phyloP scores from a whole-genome alignment of 2,329 filamentous ascomycete species.

The Cercospora brassicicola region DNA sequence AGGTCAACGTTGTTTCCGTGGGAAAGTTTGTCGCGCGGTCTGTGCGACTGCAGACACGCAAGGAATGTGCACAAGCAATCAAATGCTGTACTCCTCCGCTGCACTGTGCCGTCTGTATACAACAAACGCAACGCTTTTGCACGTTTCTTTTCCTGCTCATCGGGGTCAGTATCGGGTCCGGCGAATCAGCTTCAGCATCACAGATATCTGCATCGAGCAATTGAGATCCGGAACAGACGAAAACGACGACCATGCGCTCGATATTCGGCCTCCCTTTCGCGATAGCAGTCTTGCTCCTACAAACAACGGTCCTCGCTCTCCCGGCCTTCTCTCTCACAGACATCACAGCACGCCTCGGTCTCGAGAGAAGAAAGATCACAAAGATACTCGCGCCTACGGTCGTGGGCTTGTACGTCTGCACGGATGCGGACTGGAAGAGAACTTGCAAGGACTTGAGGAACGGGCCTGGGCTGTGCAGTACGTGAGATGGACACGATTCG shows the following conservation, averaged over 20 bases:
- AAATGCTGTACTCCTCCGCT: background rate
- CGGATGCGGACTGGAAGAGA: conserved; percentile 22
- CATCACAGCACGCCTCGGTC: background rate
- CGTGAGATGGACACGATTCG: no score
- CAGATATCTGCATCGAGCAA: background rate
- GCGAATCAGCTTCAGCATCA: background rate
- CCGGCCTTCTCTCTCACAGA: conserved; percentile 3
- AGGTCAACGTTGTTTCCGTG: background rate
- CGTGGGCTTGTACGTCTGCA: conserved; percentile 27
- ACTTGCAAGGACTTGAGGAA: conserved; percentile 20
- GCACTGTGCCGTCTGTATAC: background rate
- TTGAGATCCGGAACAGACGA: no score
- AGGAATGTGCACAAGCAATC: conserved; percentile 9
- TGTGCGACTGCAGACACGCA: conserved; percentile 8
- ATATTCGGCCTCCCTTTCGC: conserved; percentile 3
- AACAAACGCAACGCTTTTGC: background rate
- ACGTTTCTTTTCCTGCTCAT: background rate
- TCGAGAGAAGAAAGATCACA: conserved; percentile 15
- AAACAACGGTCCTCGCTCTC: conserved; percentile 8
- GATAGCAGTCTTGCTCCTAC: conserved; percentile 10
- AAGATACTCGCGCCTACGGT: conserved; percentile 23
- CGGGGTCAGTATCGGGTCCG: background rate
- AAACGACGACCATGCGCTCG: conserved; percentile 2
- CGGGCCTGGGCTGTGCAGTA: conserved; percentile 27
- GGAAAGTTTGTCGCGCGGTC: conserved; percentile 11